Evolutionary conservation across 2,329 filamentous ascomycete species (phyloP).

Genomic region (Lachnellula subtilissima): DNA sequence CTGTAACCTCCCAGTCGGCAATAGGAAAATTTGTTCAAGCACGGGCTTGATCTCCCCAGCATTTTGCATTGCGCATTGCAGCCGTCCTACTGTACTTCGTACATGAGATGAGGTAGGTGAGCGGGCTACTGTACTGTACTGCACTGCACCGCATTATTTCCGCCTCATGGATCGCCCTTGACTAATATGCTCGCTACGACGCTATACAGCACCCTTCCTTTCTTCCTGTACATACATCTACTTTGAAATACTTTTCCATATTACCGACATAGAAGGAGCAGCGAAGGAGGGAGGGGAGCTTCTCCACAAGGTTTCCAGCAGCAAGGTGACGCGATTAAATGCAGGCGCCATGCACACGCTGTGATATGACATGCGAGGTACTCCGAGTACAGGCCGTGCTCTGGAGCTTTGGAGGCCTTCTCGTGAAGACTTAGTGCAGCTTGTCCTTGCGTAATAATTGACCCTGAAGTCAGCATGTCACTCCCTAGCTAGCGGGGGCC

Average conservation of each 20-base stretch:
- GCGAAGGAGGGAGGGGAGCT: background rate
- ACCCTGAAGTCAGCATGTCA: background rate
- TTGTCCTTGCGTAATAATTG: background rate
- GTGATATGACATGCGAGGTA: constrained; percentile 11
- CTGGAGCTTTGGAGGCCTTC: background rate
- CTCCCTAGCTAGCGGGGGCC: background rate
- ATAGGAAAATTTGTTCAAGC: constrained; percentile 2
- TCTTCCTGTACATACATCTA: background rate
- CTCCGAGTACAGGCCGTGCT: constrained; percentile 5
- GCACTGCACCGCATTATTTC: background rate
- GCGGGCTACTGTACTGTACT: background rate
- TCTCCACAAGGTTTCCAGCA: background rate
- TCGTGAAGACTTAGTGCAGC: background rate
- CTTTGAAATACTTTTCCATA: background rate
- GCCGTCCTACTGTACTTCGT: background rate
- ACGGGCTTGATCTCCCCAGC: background rate
- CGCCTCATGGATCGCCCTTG: background rate
- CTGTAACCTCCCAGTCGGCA: background rate
- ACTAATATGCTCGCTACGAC: background rate
- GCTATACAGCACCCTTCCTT: background rate
- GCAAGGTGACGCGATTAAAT: constrained; percentile 7
- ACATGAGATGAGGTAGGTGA: background rate
- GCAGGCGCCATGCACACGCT: background rate
- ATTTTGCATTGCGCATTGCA: background rate
- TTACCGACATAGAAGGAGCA: background rate